Conservation (phyloP, 164 flowering plant species). For the Euptelea pleiosperma region DNA sequence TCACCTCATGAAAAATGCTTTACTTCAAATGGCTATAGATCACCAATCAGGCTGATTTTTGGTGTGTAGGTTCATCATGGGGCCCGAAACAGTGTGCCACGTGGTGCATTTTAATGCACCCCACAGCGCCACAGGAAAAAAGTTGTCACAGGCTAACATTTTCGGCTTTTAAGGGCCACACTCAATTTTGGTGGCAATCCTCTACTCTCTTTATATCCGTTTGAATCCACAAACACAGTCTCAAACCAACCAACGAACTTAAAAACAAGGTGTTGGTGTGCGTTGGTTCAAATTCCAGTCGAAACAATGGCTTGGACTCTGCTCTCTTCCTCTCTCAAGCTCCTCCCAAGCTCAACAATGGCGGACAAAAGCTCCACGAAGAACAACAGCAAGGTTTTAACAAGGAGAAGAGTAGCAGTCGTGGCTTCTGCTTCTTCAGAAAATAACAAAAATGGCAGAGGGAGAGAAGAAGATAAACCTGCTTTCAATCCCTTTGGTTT, state of each 20-base stretch:
- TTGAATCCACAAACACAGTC: not conserved
- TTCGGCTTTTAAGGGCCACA: no score
- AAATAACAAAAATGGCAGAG: conserved; percentile 2
- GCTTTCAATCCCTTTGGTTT: conserved; percentile 88
- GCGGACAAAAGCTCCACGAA: not conserved
- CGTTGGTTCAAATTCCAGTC: not conserved
- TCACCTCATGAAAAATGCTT: no score
- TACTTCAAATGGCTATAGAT: no score
- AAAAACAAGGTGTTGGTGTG: not conserved
- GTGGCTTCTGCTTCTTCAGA: conserved; percentile 18
- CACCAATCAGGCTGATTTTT: no score
- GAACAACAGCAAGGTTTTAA: not conserved
- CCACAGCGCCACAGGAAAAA: no score
- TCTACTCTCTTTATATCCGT: conserved; percentile 1
- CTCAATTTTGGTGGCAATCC: no score
- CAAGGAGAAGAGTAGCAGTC: conserved; percentile 10
- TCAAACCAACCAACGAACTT: not conserved
- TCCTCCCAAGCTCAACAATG: conserved; percentile 13
- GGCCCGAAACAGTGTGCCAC: no score
- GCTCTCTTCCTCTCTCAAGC: conserved; percentile 5
- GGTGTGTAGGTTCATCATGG: no score
- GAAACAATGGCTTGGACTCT: conserved; percentile 7
- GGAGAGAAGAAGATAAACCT: conserved; percentile 31
- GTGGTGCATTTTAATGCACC: no score
- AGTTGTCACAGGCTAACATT: no score